A percentile compares a stretch with the other conserved stretches of the same genome.
These are phyloP conservation scores for Colletotrichum sp. DNA, from an alignment of 2,329 filamentous ascomycete species.

Conservation along the genomic window DNA sequence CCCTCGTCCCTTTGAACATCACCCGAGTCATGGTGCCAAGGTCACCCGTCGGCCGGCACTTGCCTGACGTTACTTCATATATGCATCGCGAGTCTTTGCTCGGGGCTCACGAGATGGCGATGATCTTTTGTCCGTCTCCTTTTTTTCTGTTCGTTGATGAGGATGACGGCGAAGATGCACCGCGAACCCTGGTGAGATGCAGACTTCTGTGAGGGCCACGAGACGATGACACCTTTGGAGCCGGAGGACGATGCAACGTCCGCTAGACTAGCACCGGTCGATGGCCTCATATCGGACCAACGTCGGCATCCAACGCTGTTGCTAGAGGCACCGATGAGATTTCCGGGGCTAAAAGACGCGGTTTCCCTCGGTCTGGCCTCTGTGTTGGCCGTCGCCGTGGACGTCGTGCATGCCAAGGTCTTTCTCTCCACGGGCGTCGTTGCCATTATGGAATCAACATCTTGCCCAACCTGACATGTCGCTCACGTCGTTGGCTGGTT, in stretches of 20 bases:
- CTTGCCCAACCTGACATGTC: neutral
- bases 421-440: neutral
- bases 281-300: neutral
- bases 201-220: neutral
- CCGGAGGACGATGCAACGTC: neutral
- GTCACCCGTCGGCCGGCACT: slow-evolving; percentile 4
- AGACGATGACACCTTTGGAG: neutral
- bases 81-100: neutral
- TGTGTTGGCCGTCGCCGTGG: neutral
- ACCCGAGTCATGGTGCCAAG: slow-evolving; percentile 8
- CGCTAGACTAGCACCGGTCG: neutral
- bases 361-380: neutral
- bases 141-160: neutral
- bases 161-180: neutral
- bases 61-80: slow-evolving; percentile 9
- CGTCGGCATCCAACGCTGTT: neutral
- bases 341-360: neutral
- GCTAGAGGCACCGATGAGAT: neutral
- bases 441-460: neutral
- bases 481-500: neutral
- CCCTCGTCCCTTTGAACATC: neutral
- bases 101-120: neutral
- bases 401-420: neutral
- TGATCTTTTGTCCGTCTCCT: neutral
- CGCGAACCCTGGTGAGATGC: neutral